A percentile compares a stretch with the other conserved stretches of the same genome.
phyloP scores from a whole-genome alignment of 2,329 filamentous ascomycete genomes.

The Ophiobolus disseminans region DNA sequence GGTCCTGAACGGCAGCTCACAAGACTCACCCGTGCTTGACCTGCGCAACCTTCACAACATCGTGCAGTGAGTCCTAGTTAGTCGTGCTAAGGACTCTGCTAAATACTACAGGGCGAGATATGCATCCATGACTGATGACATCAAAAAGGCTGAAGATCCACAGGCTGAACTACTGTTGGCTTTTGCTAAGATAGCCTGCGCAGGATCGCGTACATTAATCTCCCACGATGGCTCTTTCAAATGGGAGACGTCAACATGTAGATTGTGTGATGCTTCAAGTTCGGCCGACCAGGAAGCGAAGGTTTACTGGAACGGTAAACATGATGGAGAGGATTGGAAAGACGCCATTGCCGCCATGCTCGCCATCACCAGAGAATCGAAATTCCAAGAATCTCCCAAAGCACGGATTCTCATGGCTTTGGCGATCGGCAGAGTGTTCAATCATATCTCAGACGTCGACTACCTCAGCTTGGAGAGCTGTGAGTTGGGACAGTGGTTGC shows the following conservation, averaged over 20 bases:
- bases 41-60: slow-evolving; percentile 33
- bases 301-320: slow-evolving; percentile 35
- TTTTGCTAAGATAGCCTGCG: slow-evolving; percentile 44
- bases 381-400: slow-evolving; percentile 39
- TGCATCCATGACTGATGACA: slow-evolving; percentile 19
- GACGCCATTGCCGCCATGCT: slow-evolving; percentile 40
- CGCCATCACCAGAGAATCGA: slow-evolving; percentile 34
- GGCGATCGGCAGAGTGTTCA: slow-evolving; percentile 69
- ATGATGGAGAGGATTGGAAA: slow-evolving; percentile 40
- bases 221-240: slow-evolving; percentile 2
- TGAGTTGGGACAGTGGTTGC: slow-evolving; percentile 76
- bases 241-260: slow-evolving; percentile 27
- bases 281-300: neutral
- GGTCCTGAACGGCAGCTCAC: slow-evolving; percentile 30
- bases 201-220: slow-evolving; percentile 35
- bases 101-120: slow-evolving; percentile 33
- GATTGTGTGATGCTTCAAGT: slow-evolving; percentile 31
- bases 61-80: slow-evolving; percentile 31
- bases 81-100: neutral
- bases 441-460: slow-evolving; percentile 67
- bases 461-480: slow-evolving; percentile 74
- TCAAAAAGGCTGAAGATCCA: slow-evolving; percentile 21
- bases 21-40: slow-evolving; percentile 28
- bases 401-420: slow-evolving; percentile 43
- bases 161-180: slow-evolving; percentile 35